phyloP scores from a whole-genome alignment of 352 stramenopile genomes.

The Pythium biforme region DNA sequence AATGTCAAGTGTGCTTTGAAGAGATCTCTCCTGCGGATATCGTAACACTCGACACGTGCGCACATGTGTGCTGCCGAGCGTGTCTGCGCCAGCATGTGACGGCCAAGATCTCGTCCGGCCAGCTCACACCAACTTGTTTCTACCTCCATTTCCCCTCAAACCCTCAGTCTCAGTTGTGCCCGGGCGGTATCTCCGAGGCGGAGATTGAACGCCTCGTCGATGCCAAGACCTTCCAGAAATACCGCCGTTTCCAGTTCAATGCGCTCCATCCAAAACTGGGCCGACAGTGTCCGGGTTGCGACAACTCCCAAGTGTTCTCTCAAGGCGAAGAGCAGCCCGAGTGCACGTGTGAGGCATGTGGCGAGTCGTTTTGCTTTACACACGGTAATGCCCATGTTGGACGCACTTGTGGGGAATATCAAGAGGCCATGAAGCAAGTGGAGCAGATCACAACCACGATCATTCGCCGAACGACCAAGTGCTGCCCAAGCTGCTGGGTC shows the following conservation, averaged over 20 bases:
- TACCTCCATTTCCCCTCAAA: not conserved
- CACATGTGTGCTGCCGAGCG: not conserved
- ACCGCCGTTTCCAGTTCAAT: not conserved
- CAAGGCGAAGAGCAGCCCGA: not conserved
- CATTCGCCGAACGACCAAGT: not conserved
- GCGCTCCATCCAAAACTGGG: not conserved
- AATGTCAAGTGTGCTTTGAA: slow-evolving; percentile 8
- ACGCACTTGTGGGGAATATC: not conserved
- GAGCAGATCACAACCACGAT: not conserved
- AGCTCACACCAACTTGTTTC: not conserved
- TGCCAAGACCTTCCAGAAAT: not conserved
- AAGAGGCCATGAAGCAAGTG: not conserved
- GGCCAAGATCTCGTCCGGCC: not conserved
- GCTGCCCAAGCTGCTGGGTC: not conserved
- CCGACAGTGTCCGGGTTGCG: slow-evolving; percentile 4
- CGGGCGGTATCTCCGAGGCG: not conserved
- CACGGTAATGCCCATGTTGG: not conserved
- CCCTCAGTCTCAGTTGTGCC: not conserved
- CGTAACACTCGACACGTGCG: not conserved
- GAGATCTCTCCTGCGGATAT: not conserved
- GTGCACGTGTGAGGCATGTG: not conserved
- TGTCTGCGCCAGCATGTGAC: slow-evolving; percentile 1
- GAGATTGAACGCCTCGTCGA: not conserved
- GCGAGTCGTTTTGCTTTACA: not conserved
- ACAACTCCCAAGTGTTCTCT: not conserved